Conservation (phyloP, 2,329 filamentous ascomycete species). For the Trichoderma pleuroti region DNA sequence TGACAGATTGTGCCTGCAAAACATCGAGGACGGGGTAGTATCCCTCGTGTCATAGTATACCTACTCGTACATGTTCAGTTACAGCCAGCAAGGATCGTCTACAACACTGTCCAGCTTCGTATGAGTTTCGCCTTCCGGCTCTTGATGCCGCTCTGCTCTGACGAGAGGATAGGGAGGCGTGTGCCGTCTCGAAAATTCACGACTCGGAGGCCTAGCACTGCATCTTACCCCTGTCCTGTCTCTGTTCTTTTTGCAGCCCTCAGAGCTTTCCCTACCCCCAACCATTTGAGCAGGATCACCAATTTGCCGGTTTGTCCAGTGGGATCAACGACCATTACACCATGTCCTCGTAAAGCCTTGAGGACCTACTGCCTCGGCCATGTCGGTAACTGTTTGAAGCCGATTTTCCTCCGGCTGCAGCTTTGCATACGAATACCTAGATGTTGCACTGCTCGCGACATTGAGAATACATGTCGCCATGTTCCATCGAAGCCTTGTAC, state of each 20-base stretch:
- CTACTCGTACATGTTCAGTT: neutral
- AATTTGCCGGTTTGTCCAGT: neutral
- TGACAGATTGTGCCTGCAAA: neutral
- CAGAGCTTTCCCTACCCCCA: neutral
- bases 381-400: slow-evolving; percentile 18
- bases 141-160: neutral
- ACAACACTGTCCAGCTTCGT: neutral
- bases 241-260: neutral
- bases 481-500: neutral
- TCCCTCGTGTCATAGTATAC: neutral
- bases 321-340: neutral
- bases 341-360: neutral
- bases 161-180: neutral
- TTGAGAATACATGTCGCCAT: neutral
- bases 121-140: neutral
- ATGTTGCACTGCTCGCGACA: neutral
- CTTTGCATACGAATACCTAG: too few relatives aligned
- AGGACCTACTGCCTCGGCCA: neutral
- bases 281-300: neutral
- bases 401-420: slow-evolving; percentile 17
- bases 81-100: neutral
- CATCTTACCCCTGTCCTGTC: neutral
- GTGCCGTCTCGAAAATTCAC: neutral
- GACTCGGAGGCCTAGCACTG: neutral
- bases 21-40: neutral